A percentile compares a stretch with the other conserved stretches of the same genome.
These are phyloP conservation scores for Calonectria naviculata DNA, from an alignment of 2,329 filamentous ascomycete species.

Conservation along the genomic window DNA sequence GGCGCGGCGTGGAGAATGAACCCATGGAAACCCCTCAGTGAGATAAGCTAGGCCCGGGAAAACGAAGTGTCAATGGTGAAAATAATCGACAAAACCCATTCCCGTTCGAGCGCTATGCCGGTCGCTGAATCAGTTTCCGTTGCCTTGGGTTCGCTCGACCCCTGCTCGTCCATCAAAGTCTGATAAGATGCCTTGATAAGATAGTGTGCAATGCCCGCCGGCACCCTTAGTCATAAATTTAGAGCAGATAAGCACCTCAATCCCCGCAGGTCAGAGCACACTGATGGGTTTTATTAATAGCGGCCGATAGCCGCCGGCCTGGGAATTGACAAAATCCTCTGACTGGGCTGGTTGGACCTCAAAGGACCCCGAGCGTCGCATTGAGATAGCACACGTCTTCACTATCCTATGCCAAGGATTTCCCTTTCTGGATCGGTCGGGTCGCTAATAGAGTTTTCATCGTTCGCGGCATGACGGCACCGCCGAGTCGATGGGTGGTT, in stretches of 20 bases:
- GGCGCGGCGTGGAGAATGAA: neutral
- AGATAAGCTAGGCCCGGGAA: neutral
- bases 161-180: neutral
- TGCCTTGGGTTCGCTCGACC: neutral
- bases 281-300: slow-evolving; percentile 4
- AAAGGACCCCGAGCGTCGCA: neutral
- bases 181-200: slow-evolving; percentile 2
- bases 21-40: neutral
- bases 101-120: neutral
- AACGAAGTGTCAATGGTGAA: neutral
- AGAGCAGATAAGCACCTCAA: neutral
- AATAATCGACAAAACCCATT: neutral
- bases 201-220: neutral
- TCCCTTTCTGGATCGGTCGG: neutral
- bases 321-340: neutral
- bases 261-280: neutral
- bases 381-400: neutral
- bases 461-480: neutral
- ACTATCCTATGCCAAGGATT: neutral
- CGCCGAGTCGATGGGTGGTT: neutral
- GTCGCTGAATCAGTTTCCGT: neutral
- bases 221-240: slow-evolving; percentile 5
- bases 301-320: slow-evolving; percentile 1
- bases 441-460: neutral
- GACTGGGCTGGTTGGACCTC: neutral